Evolutionary conservation across 371 early-diverging fungal species (phyloP), one percentile per base, ranked within the genome.

Genomic region (Parasitella parasitica): DNA sequence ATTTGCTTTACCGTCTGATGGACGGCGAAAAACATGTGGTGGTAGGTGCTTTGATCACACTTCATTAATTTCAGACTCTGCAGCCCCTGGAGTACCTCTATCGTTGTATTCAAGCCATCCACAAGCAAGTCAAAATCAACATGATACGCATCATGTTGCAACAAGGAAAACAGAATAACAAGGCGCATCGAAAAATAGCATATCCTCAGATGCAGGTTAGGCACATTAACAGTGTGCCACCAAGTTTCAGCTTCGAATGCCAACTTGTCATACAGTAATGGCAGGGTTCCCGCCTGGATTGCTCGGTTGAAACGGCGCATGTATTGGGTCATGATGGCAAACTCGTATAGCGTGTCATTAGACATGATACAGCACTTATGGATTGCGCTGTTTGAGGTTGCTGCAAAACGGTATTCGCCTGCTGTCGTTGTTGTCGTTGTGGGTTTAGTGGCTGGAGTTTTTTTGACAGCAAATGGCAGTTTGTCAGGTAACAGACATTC

Each of bases 1-100:
- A 79, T 69, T 1, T 54, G 36, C 28, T 61, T 66, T 6, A 76
- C 66, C 1, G 73, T 69, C 22, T 67, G 70, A 48, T 79, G 77
- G 18, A 79, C 75, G 3, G 80, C 80, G 51, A 71, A 76, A 50
- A 76, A 79, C 80, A 79, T 79, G 49, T 79, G 77, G 24, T 79
- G 77, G 24, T 79, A 79, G 0, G 80, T 79, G 56, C 80, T 76
- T 50, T 73, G 77, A n/a, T 79, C 80, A n/a, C 80, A 79, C 0
- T 70, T 70, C 8, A 67, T 59, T 7, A 69, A 49, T 38, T 67
- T 69, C 20, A 79, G 58, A 16, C 75, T 52, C n/a, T 72, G 64
- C 2, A 79, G 39, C 0, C 70, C 58, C 38, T 71, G 71, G 1
- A 79, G 57, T 3, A 79, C 30, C 1, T 67, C 54, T 36, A 76